Conservation (phyloP, 106 monocot genomes). For the Cymbidium sinense region DNA sequence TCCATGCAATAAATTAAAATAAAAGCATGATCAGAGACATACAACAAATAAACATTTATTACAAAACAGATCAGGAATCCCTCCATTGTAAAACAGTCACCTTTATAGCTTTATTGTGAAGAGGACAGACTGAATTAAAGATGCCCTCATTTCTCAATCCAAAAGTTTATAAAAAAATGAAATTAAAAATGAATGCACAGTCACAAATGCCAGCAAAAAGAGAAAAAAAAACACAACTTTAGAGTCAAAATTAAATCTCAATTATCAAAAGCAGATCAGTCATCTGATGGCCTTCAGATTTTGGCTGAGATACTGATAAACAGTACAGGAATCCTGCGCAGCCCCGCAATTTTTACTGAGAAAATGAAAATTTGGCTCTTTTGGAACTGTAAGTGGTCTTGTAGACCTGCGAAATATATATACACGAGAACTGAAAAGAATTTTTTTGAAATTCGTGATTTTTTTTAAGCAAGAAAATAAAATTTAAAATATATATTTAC, state of each 20-base stretch:
- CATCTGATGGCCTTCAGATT: constrained; percentile 36
- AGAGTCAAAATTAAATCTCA: background rate
- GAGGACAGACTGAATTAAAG: background rate
- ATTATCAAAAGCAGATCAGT: background rate
- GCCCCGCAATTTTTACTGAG: constrained; percentile 30
- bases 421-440: too few relatives aligned
- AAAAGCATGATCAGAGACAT: background rate
- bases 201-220: background rate
- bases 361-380: constrained; percentile 39
- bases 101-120: background rate
- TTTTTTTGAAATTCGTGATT: too few relatives aligned
- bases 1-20: background rate
- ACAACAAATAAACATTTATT: background rate
- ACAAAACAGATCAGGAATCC: background rate
- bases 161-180: background rate
- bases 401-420: constrained; percentile 34
- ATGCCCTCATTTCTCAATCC: background rate
- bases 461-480: too few relatives aligned
- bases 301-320: constrained; percentile 30
- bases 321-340: constrained; percentile 8
- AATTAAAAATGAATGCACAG: too few relatives aligned
- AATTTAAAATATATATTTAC: too few relatives aligned
- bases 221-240: background rate
- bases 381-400: constrained; percentile 48
- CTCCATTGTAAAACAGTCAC: too few relatives aligned